A percentile compares a stretch with the other conserved stretches of the same genome.
Evolutionary conservation across 2,329 filamentous ascomycete genomes (phyloP).

Genomic region (Talaromyces sp.): DNA sequence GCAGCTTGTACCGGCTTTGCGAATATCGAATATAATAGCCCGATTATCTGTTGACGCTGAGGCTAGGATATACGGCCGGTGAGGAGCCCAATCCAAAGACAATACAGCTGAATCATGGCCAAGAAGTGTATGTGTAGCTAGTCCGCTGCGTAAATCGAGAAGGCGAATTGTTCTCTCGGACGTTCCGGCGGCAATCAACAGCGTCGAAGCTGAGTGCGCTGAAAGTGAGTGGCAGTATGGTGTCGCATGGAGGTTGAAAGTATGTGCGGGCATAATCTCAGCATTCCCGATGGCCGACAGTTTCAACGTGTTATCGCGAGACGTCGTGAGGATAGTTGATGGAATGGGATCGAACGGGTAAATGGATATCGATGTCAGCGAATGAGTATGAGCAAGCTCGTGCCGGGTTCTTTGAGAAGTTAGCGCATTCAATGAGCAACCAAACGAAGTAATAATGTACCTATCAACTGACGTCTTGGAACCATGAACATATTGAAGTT

Average conservation of each 20-base stretch:
- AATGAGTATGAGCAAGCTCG: conserved; percentile 41
- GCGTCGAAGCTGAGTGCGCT: conserved; percentile 58
- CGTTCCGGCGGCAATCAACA: conserved; percentile 83
- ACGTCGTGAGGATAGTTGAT: conserved; percentile 45
- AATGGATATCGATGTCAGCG: conserved; percentile 46
- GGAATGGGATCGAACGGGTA: conserved; percentile 48
- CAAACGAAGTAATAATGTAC: conserved; percentile 13
- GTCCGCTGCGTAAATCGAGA: conserved; percentile 78
- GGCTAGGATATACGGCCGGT: conserved; percentile 71
- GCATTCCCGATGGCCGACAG: conserved; percentile 40
- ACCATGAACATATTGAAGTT: conserved; percentile 49
- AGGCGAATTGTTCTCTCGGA: conserved; percentile 80
- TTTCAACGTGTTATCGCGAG: conserved; percentile 46
- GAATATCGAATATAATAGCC: conserved; percentile 81
- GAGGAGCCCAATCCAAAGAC: conserved; percentile 75
- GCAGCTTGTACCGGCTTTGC: conserved; percentile 63
- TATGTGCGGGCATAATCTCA: conserved; percentile 43
- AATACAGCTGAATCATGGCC: conserved; percentile 65
- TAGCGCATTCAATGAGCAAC: conserved; percentile 46
- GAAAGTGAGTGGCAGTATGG: conserved; percentile 68
- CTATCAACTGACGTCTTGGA: conserved; percentile 49
- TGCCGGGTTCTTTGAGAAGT: conserved; percentile 35
- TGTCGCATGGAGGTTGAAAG: conserved; percentile 45
- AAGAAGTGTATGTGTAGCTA: conserved; percentile 67
- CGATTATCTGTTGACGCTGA: conserved; percentile 82